These are phyloP conservation scores for Helminthosporium solani DNA, from an alignment of 2,329 filamentous ascomycete genomes.

Conservation along the genomic window DNA sequence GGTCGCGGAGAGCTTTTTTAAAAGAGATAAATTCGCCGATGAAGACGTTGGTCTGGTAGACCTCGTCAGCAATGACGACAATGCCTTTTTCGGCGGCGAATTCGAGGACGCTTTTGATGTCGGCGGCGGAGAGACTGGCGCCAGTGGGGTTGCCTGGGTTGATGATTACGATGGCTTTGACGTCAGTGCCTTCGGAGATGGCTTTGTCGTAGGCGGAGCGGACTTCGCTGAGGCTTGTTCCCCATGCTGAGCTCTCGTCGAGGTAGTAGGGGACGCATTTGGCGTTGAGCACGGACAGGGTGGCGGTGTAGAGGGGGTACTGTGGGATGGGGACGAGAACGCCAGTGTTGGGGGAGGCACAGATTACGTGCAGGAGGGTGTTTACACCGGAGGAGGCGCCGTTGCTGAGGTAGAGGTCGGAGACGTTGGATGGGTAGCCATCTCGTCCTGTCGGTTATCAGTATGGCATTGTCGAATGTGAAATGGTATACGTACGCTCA, in stretches of 20 bases:
- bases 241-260: constrained; percentile 83
- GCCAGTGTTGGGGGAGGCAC: constrained; percentile 72
- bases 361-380: constrained; percentile 88
- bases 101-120: constrained; percentile 82
- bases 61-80: constrained; percentile 92
- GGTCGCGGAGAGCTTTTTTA: constrained; percentile 79
- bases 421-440: constrained; percentile 77
- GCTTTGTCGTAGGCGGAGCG: constrained; percentile 72
- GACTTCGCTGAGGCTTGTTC: constrained; percentile 81
- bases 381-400: constrained; percentile 95
- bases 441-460: constrained; percentile 65
- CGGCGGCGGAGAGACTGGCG: constrained; percentile 73
- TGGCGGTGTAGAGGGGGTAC: constrained; percentile 96
- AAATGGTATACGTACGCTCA: constrained; percentile 61
- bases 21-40: constrained; percentile 92
- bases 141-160: constrained; percentile 98
- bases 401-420: constrained; percentile 84
- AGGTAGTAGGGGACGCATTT: constrained; percentile 90
- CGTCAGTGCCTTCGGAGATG: constrained; percentile 73
- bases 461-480: constrained; percentile 3
- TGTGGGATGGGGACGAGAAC: constrained; percentile 95
- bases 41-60: constrained; percentile 99
- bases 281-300: constrained; percentile 80
- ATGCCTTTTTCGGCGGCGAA: constrained; percentile 83
- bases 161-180: constrained; percentile 93